Conservation (phyloP, 2,329 filamentous ascomycete genomes). For the Leptosphaerulina australis region DNA sequence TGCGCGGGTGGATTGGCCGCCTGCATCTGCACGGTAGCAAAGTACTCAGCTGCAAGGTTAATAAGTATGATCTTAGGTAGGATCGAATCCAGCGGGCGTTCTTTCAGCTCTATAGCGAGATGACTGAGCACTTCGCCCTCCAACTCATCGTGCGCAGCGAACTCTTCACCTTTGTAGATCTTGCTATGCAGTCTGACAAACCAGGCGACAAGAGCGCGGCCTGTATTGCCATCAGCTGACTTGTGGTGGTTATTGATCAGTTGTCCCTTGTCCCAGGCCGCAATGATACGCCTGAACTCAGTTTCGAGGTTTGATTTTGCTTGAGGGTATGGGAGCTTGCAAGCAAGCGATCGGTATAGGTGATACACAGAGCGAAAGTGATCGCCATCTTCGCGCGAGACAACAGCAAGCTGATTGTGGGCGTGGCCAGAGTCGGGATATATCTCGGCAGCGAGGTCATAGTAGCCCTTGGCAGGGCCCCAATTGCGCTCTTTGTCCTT, state of each 20-base stretch:
- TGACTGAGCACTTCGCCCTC: conserved; percentile 85
- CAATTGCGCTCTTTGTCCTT: conserved; percentile 76
- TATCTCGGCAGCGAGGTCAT: conserved; percentile 78
- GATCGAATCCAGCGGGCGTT: conserved; percentile 66
- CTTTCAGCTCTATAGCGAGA: conserved; percentile 73
- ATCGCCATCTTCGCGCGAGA: conserved; percentile 77
- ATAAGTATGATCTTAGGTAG: conserved; percentile 82
- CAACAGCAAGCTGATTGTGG: conserved; percentile 89
- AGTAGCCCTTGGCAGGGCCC: conserved; percentile 81
- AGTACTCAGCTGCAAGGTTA: conserved; percentile 83
- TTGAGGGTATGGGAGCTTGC: conserved; percentile 74
- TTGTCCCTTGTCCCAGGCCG: conserved; percentile 62
- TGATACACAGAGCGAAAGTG: conserved; percentile 88
- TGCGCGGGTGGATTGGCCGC: conserved; percentile 43
- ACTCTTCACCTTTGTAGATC: conserved; percentile 78
- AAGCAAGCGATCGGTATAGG: conserved; percentile 81
- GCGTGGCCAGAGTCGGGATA: conserved; percentile 79
- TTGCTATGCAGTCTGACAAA: conserved; percentile 86
- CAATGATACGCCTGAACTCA: conserved; percentile 73
- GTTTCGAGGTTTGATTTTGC: conserved; percentile 77
- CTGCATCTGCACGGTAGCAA: conserved; percentile 67
- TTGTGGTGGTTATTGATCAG: conserved; percentile 52
- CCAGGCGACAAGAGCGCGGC: conserved; percentile 74
- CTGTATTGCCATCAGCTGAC: conserved; percentile 55
- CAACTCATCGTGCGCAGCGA: conserved; percentile 77